Base-by-base conservation (phyloP, 306 rosid species). In the Cicer chorassanicum region DNA sequence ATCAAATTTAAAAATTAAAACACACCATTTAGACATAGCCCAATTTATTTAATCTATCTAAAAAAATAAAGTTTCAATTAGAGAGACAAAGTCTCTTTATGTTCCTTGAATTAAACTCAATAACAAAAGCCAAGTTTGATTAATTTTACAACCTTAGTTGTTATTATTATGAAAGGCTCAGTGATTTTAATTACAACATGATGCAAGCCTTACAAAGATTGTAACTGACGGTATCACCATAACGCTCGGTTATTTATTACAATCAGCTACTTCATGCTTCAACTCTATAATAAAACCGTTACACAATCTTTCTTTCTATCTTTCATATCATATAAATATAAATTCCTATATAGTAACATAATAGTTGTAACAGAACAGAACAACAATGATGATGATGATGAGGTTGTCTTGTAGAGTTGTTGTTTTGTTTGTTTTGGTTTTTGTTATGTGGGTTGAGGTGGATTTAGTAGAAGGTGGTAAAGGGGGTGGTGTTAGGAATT, bases 231-330 rank as follows among this genome's bases (percentile, higher is more conserved):
- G 44, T 42, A 75, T 65, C 51, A 51, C 16, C 41, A 42, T 18
- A 50, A 84, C 87, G 90, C 94, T 83, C 84, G 59, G 60, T 54
- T 77, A 88, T 88, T 90, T 86, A 90, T 80, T 88, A 44, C 70
- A 24, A 59, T 80, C 91, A 85, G 86, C 85, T 81, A 65, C 80
- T 78, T 54, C 90, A 78, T 76, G 78, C 76, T 73, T 81, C 65
- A 79, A 53, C 86, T 83, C 78, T 70, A 46, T 72, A 60, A 54
- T 39, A 62, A 59, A 73, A 69, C 62, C 84, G 84, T 85, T 83
- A 51, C 86, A 10, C 54, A 29, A 42, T 5, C 76, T 56, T 60
- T 29, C 14, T 65, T 44, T 48, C 40, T 65, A 53, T 50, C 56
- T 59, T 13, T 62, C 10, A 16, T 67, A 29, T 68, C 42, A 29